phyloP scores from a whole-genome alignment of 2,329 filamentous ascomycete genomes.

The Penicillium sp. region DNA sequence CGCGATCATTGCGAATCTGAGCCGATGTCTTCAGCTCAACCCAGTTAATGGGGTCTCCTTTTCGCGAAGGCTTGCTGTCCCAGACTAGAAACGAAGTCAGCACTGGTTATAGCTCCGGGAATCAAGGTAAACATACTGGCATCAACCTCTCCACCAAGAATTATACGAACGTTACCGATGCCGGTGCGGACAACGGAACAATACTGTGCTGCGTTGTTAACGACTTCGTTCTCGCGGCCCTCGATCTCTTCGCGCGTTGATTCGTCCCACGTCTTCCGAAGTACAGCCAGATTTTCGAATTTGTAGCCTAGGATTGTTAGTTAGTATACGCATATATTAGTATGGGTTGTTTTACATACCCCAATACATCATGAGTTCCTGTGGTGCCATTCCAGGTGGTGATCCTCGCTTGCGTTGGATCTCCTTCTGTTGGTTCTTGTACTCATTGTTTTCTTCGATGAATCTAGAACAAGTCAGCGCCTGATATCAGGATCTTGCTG shows the following conservation, averaged over 20 bases:
- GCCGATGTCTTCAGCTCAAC: slow-evolving; percentile 92
- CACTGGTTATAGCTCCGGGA: not conserved
- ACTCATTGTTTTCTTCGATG: slow-evolving; percentile 84
- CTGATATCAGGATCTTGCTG: not conserved
- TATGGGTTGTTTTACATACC: slow-evolving; percentile 50
- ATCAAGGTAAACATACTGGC: slow-evolving; percentile 56
- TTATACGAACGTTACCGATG: slow-evolving; percentile 70
- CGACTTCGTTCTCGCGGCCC: slow-evolving; percentile 64
- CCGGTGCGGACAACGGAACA: slow-evolving; percentile 90
- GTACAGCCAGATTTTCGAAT: slow-evolving; percentile 80
- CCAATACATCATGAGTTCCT: slow-evolving; percentile 90
- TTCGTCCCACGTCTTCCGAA: slow-evolving; percentile 72
- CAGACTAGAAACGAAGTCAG: slow-evolving; percentile 57
- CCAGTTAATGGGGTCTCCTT: slow-evolving; percentile 75
- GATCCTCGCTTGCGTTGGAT: slow-evolving; percentile 54
- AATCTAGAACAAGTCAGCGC: slow-evolving; percentile 57
- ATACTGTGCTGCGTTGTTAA: slow-evolving; percentile 91
- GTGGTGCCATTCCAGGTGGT: slow-evolving; percentile 57
- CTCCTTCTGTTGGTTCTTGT: slow-evolving; percentile 63
- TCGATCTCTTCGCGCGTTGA: slow-evolving; percentile 76
- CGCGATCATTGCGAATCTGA: slow-evolving; percentile 64
- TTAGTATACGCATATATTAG: not conserved
- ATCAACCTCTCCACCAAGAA: slow-evolving; percentile 92
- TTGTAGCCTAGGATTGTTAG: slow-evolving; percentile 70
- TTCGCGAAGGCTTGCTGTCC: slow-evolving; percentile 71